These are phyloP conservation scores for Torulaspora globosa DNA, from an alignment of 1,139 yeast species.

Conservation along the genomic window DNA sequence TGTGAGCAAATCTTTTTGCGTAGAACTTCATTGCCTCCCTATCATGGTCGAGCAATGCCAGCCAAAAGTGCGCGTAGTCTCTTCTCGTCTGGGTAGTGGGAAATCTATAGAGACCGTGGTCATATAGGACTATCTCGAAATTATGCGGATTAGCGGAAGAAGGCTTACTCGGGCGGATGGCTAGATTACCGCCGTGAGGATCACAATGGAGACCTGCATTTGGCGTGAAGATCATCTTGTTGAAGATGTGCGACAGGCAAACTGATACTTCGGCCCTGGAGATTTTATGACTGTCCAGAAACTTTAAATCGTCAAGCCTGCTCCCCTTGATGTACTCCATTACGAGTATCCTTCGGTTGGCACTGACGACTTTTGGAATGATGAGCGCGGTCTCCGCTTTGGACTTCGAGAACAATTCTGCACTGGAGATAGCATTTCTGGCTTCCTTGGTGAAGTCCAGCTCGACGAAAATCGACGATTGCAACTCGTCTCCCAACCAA, in stretches of 20 bases:
- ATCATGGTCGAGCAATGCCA: constrained; percentile 74
- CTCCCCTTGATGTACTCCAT: constrained; percentile 89
- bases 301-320: constrained; percentile 71
- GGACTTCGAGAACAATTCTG: constrained; percentile 56
- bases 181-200: constrained; percentile 96
- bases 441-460: constrained; percentile 87
- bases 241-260: constrained; percentile 85
- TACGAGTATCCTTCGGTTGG: constrained; percentile 66
- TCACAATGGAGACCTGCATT: constrained; percentile 92
- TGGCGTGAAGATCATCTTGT: constrained; percentile 92
- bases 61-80: constrained; percentile 89
- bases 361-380: constrained; percentile 67
- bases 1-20: constrained; percentile 77
- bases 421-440: constrained; percentile 65
- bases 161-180: constrained; percentile 50
- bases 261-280: constrained; percentile 74
- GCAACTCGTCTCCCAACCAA: constrained; percentile 93
- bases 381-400: constrained; percentile 66
- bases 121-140: constrained; percentile 87
- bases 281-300: constrained; percentile 58
- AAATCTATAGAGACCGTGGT: constrained; percentile 88
- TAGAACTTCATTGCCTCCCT: constrained; percentile 61
- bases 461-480: constrained; percentile 79
- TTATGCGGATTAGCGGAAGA: constrained; percentile 47
- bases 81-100: constrained; percentile 75